Percentiles rank a stretch among this genome's conserved stretches.
phyloP scores from a whole-genome alignment of 805 yeast species.

The Aciculoconidium aculeatum region DNA sequence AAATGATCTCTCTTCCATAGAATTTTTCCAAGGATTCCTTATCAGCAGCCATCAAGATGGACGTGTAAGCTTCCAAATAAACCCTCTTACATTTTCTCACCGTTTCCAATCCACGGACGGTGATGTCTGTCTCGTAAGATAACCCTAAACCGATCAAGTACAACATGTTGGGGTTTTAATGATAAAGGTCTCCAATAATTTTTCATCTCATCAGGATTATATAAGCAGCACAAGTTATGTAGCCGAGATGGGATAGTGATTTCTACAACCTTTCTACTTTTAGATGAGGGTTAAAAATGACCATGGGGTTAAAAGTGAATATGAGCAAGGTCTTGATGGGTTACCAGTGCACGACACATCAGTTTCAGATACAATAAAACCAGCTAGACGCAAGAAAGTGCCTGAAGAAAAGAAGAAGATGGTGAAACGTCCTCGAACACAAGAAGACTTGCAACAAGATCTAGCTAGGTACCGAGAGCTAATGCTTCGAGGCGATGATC shows the following conservation, averaged over 20 bases:
- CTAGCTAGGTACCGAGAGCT: conserved; percentile 15
- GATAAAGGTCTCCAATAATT: background rate
- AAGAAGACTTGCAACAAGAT: conserved; percentile 14
- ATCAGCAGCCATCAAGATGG: conserved; percentile 90
- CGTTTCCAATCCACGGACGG: conserved; percentile 87
- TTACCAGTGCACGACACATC: too few species aligned
- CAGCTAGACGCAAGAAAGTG: too few species aligned
- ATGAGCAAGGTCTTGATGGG: too few species aligned
- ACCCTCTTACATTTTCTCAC: conserved; percentile 82
- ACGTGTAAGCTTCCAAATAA: conserved; percentile 93
- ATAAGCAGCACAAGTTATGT: conserved; percentile 6
- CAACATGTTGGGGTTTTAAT: conserved; percentile 48
- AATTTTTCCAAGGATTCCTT: conserved; percentile 67
- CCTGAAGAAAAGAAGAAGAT: too few species aligned
- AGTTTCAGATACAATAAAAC: too few species aligned
- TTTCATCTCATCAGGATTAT: background rate
- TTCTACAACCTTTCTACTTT: background rate
- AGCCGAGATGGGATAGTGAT: conserved; percentile 4
- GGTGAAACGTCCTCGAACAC: too few species aligned
- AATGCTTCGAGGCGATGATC: conserved; percentile 9
- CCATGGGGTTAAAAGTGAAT: too few species aligned
- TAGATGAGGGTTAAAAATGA: background rate
- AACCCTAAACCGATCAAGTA: conserved; percentile 90
- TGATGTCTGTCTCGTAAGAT: conserved; percentile 82
- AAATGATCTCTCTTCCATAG: conserved; percentile 76